Conservation (phyloP, 345 rosid genomes). For the Physaria fendleri region DNA sequence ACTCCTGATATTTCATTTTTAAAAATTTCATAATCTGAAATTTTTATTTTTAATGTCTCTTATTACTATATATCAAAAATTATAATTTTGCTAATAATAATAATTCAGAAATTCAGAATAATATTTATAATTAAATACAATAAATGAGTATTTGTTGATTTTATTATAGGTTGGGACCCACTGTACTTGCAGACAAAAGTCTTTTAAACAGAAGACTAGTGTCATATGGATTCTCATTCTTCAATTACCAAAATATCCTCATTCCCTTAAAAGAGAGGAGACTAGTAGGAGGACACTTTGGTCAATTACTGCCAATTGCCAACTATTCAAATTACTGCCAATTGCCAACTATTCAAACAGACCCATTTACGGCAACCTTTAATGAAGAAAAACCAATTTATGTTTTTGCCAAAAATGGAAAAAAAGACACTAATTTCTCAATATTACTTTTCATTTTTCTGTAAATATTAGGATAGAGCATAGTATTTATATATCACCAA, state of each 20-base stretch:
- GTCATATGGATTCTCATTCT: conserved; percentile 26
- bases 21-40: too few species aligned
- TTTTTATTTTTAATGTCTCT: too few species aligned
- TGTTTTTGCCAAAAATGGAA: conserved; percentile 3
- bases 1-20: too few species aligned
- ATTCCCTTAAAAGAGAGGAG: conserved; percentile 1
- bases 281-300: conserved; percentile 3
- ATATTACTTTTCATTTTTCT: neutral
- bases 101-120: too few species aligned
- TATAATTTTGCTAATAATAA: too few species aligned
- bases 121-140: too few species aligned
- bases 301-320: conserved; percentile 26
- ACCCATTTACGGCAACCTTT: conserved; percentile 26
- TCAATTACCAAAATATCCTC: neutral
- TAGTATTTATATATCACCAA: conserved; percentile 33
- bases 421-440: neutral
- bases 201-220: conserved; percentile 24
- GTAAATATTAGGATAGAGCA: conserved; percentile 12
- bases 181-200: conserved; percentile 31
- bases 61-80: too few species aligned
- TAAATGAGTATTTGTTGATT: conserved; percentile 16
- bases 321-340: conserved; percentile 22
- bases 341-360: conserved; percentile 24
- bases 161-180: conserved; percentile 23
- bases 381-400: conserved; percentile 2